These are phyloP conservation scores for Tothia fuscella DNA, from an alignment of 2,329 filamentous ascomycete species.

Conservation along the genomic window DNA sequence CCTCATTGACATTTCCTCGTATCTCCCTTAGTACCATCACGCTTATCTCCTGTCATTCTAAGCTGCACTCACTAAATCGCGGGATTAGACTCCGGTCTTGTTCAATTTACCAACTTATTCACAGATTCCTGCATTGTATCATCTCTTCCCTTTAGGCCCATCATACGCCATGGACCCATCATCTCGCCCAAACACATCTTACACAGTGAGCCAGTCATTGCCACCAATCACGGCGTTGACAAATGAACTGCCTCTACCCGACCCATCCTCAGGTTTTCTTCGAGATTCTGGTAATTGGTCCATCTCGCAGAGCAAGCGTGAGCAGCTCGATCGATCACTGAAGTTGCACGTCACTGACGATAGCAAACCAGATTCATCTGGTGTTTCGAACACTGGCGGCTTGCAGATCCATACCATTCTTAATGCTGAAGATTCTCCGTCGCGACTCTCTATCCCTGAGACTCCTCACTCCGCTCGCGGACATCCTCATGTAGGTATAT, in stretches of 20 bases:
- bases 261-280: constrained; percentile 18
- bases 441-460: constrained; percentile 30
- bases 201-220: constrained; percentile 6
- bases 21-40: too few species aligned
- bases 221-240: constrained; percentile 12
- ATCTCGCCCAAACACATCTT: constrained; percentile 3
- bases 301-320: constrained; percentile 46
- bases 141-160: neutral
- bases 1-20: too few species aligned
- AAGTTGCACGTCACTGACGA: too few species aligned
- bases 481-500: constrained; percentile 17
- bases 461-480: constrained; percentile 28
- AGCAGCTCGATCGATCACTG: too few species aligned
- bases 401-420: constrained; percentile 38
- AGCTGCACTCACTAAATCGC: too few species aligned
- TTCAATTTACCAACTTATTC: too few species aligned
- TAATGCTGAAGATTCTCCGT: constrained; percentile 38
- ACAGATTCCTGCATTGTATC: too few species aligned
- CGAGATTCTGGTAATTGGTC: constrained; percentile 50
- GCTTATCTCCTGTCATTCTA: too few species aligned
- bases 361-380: constrained; percentile 31
- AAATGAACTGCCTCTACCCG: constrained; percentile 7
- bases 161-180: constrained; percentile 8
- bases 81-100: too few species aligned
- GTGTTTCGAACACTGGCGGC: constrained; percentile 32